phyloP scores from a whole-genome alignment of 2,329 filamentous ascomycete genomes.

The Metarhizium brunneum region DNA sequence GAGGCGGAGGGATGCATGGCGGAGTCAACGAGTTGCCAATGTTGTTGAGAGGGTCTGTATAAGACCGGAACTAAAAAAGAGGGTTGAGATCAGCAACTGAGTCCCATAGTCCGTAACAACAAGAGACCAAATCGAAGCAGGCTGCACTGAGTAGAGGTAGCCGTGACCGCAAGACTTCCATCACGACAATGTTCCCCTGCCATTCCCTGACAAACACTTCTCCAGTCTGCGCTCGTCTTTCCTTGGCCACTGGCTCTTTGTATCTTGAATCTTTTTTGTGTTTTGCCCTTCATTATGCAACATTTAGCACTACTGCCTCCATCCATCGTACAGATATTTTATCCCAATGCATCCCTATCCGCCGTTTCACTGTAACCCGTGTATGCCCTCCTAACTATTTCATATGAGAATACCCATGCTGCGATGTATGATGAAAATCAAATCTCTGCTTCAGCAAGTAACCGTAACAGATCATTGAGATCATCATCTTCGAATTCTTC shows the following conservation, averaged over 20 bases:
- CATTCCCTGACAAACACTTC: neutral
- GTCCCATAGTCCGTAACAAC: constrained; percentile 12
- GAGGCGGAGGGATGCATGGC: constrained; percentile 49
- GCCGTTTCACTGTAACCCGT: neutral
- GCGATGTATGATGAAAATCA: constrained; percentile 4
- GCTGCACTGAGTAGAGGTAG: constrained; percentile 9
- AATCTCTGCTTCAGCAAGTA: constrained; percentile 13
- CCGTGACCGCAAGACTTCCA: constrained; percentile 1
- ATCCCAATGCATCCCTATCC: neutral
- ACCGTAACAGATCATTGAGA: constrained; percentile 16
- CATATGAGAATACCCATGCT: neutral
- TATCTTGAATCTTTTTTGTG: neutral
- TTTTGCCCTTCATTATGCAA: constrained; percentile 1
- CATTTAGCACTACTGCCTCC: neutral
- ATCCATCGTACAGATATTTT: constrained; percentile 2
- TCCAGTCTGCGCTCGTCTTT: neutral
- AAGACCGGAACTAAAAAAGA: constrained; percentile 44
- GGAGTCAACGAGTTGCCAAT: constrained; percentile 38
- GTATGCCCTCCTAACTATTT: constrained; percentile 1
- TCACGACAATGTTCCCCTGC: neutral
- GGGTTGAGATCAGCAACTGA: constrained; percentile 5
- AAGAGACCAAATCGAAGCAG: constrained; percentile 1
- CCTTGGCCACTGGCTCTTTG: neutral
- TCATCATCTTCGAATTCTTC: constrained; percentile 20
- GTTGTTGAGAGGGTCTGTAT: constrained; percentile 46